Evolutionary conservation across 495 filamentous ascomycete genomes (phyloP), one percentile per base, ranked within the genome.

Genomic region (Tuber indicum): DNA sequence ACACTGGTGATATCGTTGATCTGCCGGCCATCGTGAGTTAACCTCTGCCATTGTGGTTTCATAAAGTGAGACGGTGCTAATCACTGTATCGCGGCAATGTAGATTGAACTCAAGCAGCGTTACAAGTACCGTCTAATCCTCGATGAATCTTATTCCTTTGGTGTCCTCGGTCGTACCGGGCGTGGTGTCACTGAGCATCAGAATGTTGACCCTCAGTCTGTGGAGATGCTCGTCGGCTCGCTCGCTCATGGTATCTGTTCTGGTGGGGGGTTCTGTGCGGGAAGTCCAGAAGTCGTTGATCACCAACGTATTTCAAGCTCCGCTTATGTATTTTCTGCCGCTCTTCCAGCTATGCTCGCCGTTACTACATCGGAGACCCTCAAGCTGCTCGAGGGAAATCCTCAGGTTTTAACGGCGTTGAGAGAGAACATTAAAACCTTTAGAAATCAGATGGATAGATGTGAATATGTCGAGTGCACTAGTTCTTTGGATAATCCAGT

Each of bases 111-210:
- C 79, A 96, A 96, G 84, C 89, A 93, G 76, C 91, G 92, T 82
- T 97, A 97, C 88, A 99, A 97, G 86, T 98, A 97, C 87, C 94
- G 96, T 78, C 88, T 99, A 46, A 96, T 98, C 76, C 91, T 99
- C 32, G 96, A 99, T 84, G 96, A 99, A 86, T 97, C 94, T 8
- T 96, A 93, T 90, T 97, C 94, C 5, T 99, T 97, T 84, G 96
- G 94, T 74, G 92, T 97, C 36, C 89, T 99, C 32, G 96, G 96
- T 39, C 88, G 93, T 72, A 97, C 92, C 52, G 96, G 96, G 45
- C 90, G 94, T 52, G 96, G 96, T 73, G 86, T 98, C 42, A 98
- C 96, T 1, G 96, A 99, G 84, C 92, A 94, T 41, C 95, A 97
- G 79, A 97, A 98, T 81, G 94, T 98, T 23, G 96, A 98, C 85